Percentiles rank a stretch among this genome's conserved stretches.
Evolutionary conservation across 2,329 filamentous ascomycete species (phyloP).

Genomic region (Cylindrodendrum hubeiense): DNA sequence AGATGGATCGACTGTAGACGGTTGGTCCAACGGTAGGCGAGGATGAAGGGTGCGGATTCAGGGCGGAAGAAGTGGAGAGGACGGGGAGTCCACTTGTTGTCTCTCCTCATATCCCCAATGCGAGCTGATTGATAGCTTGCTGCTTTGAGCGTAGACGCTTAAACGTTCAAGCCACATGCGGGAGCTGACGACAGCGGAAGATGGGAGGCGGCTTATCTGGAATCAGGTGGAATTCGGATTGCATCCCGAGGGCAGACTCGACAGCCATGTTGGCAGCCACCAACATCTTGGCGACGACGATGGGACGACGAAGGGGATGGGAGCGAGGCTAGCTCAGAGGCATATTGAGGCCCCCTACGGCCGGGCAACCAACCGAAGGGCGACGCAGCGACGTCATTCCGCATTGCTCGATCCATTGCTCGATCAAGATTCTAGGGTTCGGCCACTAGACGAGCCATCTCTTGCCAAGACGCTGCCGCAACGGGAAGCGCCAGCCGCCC

Average conservation of each 20-base stretch:
- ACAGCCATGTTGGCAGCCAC: neutral
- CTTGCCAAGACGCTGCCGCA: slow-evolving; percentile 42
- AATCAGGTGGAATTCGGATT: neutral
- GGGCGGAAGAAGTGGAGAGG: neutral
- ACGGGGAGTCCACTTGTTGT: slow-evolving; percentile 10
- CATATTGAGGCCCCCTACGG: neutral
- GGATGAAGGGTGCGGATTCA: neutral
- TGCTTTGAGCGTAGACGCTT: neutral
- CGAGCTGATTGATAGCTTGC: neutral
- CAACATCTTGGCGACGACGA: too few relatives aligned
- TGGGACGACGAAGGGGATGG: too few relatives aligned
- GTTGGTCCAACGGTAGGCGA: neutral
- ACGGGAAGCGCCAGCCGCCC: slow-evolving; percentile 33
- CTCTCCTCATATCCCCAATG: neutral
- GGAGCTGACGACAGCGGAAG: neutral
- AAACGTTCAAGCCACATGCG: neutral
- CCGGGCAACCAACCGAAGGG: neutral
- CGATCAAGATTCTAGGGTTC: slow-evolving; percentile 20
- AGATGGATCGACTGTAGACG: neutral
- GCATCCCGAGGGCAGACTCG: neutral
- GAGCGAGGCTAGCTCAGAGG: neutral
- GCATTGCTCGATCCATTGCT: slow-evolving; percentile 8
- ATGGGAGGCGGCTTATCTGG: neutral
- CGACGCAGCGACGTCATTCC: slow-evolving; percentile 15
- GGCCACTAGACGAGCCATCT: neutral